Evolutionary conservation across 1,284 basidiomycete species (phyloP), one percentile per base, ranked within the genome.

Genomic region (Puccinia sorghi): DNA sequence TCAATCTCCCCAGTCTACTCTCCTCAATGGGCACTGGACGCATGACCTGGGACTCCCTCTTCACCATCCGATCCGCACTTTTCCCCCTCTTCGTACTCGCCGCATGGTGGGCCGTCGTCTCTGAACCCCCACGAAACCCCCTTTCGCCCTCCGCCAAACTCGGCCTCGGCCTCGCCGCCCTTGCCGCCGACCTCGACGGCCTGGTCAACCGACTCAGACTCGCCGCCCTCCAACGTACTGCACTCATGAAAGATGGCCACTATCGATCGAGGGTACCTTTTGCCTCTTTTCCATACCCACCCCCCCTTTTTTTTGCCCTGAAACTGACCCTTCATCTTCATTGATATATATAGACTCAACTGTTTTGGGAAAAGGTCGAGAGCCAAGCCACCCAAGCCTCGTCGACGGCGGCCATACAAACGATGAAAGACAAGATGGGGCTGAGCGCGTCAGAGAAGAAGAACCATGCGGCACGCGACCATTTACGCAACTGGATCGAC

Each of bases 181-280:
- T 70, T 8, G 50, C 52, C 25, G 6, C 63, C 11, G 54, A 69
- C 12, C 41, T 78, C 15, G 75, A 78, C 43, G 56, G 37, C n/a
- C 52, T 78, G 39, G 56, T 70, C 57, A 78, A 70, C 63, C 27
- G 75, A 27, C 56, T 78, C 1, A 69, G 75, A 61, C 25, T 78
- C 4, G 25, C 75, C 17, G 64, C 75, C 4, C 66, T 78, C n/a
- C 75, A 78, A 70, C 48, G 75, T 25, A 78, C 50, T 71, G 22
- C 75, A 0, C 17, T 78, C 0, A 69, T 78, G 66, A 56, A 67
- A 48, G 75, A 78, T 61, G 37, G 37, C 11, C 27, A 41, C 17
- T 70, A 48, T 71, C 64, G 75, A 32, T 2, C 43, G 7, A 6
- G 48, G 48, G 74, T 76, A 74, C 17, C 5, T 17, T 48, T n/a